Percentiles rank a stretch among this genome's conserved stretches.
phyloP scores from a whole-genome alignment of 2,329 filamentous ascomycete genomes.

The Colletotrichum karsti region DNA sequence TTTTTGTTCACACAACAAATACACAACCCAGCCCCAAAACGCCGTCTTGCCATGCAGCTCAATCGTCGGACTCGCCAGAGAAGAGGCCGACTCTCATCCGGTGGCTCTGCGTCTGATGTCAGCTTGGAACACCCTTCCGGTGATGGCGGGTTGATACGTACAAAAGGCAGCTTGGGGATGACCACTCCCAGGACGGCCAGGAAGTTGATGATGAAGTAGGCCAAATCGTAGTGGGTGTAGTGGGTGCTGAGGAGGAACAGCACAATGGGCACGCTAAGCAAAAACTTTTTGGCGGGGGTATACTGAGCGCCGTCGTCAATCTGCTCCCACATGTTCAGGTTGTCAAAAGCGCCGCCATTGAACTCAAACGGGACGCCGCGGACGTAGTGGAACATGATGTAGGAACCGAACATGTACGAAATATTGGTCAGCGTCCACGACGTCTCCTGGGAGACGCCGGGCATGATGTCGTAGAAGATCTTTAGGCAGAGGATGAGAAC shows the following conservation, averaged over 20 bases:
- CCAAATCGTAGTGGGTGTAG: constrained; percentile 97
- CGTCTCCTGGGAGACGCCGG: constrained; percentile 95
- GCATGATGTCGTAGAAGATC: constrained; percentile 96
- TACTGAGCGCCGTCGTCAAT: constrained; percentile 99
- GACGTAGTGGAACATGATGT: constrained; percentile 99
- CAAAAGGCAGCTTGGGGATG: constrained; percentile 94
- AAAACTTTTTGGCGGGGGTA: constrained; percentile 97
- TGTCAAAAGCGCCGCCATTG: constrained; percentile 98
- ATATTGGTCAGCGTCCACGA: constrained; percentile 99
- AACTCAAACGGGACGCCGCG: constrained; percentile 98
- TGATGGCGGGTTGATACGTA: constrained; percentile 59
- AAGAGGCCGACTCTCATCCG: constrained; percentile 81
- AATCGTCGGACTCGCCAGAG: constrained; percentile 73
- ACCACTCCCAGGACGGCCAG: constrained; percentile 91
- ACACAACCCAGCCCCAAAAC: constrained; percentile 20
- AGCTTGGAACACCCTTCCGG: constrained; percentile 33
- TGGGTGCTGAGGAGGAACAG: constrained; percentile 97
- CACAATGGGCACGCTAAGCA: constrained; percentile 91
- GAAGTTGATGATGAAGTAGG: constrained; percentile 98
- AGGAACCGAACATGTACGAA: constrained; percentile 98
- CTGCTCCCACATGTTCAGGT: constrained; percentile 99
- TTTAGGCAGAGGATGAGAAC: constrained; percentile 92
- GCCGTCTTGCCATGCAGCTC: constrained; percentile 27
- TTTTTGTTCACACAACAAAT: constrained; percentile 15
- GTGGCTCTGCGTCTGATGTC: constrained; percentile 67